Conservation (phyloP, 352 stramenopile genomes). For the Blastocystis sp. region DNA sequence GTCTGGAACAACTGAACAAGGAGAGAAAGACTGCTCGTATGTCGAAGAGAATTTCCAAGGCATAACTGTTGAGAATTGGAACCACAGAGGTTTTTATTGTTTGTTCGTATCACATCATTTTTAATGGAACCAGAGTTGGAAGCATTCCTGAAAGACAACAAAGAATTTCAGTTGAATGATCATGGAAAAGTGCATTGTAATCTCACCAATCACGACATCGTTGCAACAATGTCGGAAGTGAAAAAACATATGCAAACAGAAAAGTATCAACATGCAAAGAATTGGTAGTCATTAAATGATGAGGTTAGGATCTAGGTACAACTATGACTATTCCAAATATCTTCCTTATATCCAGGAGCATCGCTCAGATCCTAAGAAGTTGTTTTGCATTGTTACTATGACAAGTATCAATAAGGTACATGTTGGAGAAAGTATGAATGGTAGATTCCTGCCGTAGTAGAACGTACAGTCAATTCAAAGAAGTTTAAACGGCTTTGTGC, state of each 20-base stretch:
- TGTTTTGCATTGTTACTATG: conserved; percentile 66
- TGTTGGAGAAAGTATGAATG: neutral
- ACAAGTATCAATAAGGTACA: conserved; percentile 51
- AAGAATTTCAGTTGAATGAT: conserved; percentile 50
- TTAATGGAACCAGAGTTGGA: conserved; percentile 33
- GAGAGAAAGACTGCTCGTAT: neutral
- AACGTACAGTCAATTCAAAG: conserved; percentile 58
- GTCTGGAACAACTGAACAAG: neutral
- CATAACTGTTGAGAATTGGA: neutral
- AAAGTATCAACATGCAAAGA: conserved; percentile 62
- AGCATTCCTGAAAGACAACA: conserved; percentile 38
- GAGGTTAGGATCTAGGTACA: conserved; percentile 40
- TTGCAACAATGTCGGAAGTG: conserved; percentile 54
- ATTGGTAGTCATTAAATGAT: conserved; percentile 30
- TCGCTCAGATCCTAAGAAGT: conserved; percentile 55
- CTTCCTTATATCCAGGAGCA: conserved; percentile 46
- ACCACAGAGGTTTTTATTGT: neutral
- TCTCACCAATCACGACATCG: conserved; percentile 59
- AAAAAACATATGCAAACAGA: conserved; percentile 45
- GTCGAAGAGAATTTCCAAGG: neutral
- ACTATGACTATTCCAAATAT: conserved; percentile 67
- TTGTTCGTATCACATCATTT: neutral
- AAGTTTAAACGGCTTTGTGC: conserved; percentile 65
- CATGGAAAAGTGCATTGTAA: conserved; percentile 60
- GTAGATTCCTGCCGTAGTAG: conserved; percentile 66